Evolutionary conservation across 1,139 yeast genomes (phyloP).

Genomic region (Taphrina flavorubra): DNA sequence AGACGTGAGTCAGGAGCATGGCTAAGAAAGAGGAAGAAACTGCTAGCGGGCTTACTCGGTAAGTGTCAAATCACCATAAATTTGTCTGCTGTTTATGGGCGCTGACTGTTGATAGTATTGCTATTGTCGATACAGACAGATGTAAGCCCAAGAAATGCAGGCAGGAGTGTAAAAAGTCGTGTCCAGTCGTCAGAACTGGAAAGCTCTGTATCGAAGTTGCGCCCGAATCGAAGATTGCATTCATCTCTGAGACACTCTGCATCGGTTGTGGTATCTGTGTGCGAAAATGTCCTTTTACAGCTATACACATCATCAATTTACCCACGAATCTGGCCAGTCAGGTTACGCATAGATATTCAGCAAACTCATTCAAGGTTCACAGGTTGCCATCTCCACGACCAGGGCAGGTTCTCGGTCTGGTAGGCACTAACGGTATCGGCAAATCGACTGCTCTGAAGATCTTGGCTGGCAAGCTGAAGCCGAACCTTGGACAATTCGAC

Average conservation of each 20-base stretch:
- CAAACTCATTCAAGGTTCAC: slow-evolving; percentile 95
- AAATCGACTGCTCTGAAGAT: slow-evolving; percentile 97
- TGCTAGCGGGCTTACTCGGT: slow-evolving; percentile 30
- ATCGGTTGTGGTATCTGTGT: slow-evolving; percentile 99
- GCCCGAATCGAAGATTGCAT: slow-evolving; percentile 89
- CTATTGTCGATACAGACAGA: slow-evolving; percentile 89
- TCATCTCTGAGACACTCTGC: slow-evolving; percentile 92
- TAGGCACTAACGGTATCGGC: slow-evolving; percentile 99
- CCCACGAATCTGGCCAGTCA: slow-evolving; percentile 92
- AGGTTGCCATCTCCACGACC: slow-evolving; percentile 98
- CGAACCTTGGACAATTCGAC: slow-evolving; percentile 90
- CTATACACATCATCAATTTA: slow-evolving; percentile 89
- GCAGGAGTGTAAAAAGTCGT: slow-evolving; percentile 94
- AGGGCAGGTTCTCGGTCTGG: slow-evolving; percentile 96
- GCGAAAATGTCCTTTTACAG: slow-evolving; percentile 97
- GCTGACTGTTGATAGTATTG: slow-evolving; percentile 64
- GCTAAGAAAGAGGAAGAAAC: slow-evolving; percentile 29
- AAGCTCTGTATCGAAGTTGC: slow-evolving; percentile 95
- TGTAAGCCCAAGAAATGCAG: slow-evolving; percentile 98
- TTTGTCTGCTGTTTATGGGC: not conserved
- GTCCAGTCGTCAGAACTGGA: slow-evolving; percentile 98
- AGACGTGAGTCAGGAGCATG: not conserved
- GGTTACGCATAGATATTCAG: slow-evolving; percentile 96
- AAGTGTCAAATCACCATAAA: not conserved
- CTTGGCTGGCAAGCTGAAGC: slow-evolving; percentile 97